Evolutionary conservation across 139 green algal species (phyloP).

Genomic region (Tetradesmus lagerheimii): DNA sequence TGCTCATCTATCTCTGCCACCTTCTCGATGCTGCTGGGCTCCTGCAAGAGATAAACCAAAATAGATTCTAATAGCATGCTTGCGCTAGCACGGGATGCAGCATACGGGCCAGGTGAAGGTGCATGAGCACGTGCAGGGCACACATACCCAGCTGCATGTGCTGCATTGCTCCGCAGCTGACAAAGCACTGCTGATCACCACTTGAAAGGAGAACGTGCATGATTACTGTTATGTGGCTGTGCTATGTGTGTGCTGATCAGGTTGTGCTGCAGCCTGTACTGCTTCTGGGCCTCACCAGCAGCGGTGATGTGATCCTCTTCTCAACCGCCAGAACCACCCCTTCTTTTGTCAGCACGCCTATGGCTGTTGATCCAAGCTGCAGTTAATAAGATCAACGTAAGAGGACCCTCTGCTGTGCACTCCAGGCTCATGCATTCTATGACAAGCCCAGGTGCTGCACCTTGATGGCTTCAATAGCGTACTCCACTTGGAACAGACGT

Average conservation of each 20-base stretch:
- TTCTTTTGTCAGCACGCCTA: conserved; percentile 93
- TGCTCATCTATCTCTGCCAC: conserved; percentile 97
- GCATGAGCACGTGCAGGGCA: too few relatives aligned
- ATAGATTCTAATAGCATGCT: neutral
- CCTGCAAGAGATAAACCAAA: conserved; percentile 64
- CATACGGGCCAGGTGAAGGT: too few relatives aligned
- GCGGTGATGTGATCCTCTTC: conserved; percentile 96
- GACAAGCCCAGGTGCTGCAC: conserved; percentile 52
- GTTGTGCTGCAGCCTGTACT: neutral
- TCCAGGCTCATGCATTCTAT: neutral
- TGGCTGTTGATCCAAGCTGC: conserved; percentile 97
- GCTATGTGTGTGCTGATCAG: neutral
- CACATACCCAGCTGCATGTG: too few relatives aligned
- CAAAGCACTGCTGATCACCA: neutral
- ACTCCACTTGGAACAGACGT: conserved; percentile 99
- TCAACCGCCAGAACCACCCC: conserved; percentile 97
- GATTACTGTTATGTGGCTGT: neutral
- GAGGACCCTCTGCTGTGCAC: neutral
- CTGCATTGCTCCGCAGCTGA: neutral
- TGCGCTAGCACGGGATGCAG: neutral
- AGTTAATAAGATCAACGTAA: conserved; percentile 18
- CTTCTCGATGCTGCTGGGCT: conserved; percentile 96
- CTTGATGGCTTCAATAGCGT: conserved; percentile 99
- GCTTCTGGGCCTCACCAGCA: conserved; percentile 82
- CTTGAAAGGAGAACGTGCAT: neutral